Percentiles rank a stretch among this genome's conserved stretches.
These are phyloP conservation scores for Solanum ossicruentum DNA, from an alignment of 257 asterid genomes.

Conservation along the genomic window DNA sequence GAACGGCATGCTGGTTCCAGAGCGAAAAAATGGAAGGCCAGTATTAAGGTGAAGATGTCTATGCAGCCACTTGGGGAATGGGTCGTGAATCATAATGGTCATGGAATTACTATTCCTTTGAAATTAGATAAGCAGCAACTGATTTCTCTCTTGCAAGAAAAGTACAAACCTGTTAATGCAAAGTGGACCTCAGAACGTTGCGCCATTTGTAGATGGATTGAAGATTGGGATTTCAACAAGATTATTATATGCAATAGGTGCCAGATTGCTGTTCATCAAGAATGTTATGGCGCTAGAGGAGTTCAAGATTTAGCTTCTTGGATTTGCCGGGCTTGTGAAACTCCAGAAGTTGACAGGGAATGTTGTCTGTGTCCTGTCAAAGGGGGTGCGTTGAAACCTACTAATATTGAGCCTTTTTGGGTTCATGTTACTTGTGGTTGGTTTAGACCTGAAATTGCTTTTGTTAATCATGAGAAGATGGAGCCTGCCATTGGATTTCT, in stretches of 20 bases:
- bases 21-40: conserved; percentile 3
- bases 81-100: not conserved
- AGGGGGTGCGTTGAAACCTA: not conserved
- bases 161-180: not conserved
- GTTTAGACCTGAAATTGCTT: not conserved
- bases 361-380: conserved; percentile 1
- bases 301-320: not conserved
- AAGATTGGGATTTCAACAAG: not conserved
- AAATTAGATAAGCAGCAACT: not conserved
- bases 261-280: conserved; percentile 1
- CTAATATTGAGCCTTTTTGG: not conserved
- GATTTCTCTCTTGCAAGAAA: not conserved
- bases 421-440: conserved; percentile 2
- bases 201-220: not conserved
- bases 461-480: not conserved
- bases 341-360: not conserved
- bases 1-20: conserved; percentile 2
- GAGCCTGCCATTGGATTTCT: not conserved
- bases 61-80: conserved; percentile 1
- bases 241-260: conserved; percentile 1
- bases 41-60: not conserved
- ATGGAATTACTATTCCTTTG: not conserved
- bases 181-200: conserved; percentile 1
- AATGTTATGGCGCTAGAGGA: not conserved
- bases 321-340: conserved; percentile 1